phyloP scores from a whole-genome alignment of 2,329 filamentous ascomycete genomes.

The Stagonosporopsis tanaceti region DNA sequence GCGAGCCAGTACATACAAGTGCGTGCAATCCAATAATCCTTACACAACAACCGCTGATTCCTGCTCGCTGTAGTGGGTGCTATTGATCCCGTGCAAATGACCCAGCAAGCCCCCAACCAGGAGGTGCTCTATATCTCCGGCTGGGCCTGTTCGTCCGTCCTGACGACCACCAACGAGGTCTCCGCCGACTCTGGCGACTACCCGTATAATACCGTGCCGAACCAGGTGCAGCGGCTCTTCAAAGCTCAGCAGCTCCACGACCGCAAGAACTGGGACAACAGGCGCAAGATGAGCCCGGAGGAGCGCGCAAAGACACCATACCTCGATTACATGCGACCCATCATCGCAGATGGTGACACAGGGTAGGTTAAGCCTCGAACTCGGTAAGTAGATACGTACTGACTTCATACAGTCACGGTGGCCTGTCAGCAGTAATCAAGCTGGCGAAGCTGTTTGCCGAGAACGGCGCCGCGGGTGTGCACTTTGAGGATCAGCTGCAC shows the following conservation, averaged over 20 bases:
- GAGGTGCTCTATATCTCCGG: slow-evolving; percentile 96
- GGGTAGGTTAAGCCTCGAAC: slow-evolving; percentile 56
- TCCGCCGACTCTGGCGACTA: slow-evolving; percentile 98
- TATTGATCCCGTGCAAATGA: slow-evolving; percentile 99
- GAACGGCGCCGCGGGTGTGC: slow-evolving; percentile 93
- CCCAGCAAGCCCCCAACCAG: slow-evolving; percentile 94
- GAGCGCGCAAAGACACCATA: slow-evolving; percentile 81
- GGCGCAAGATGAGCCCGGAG: slow-evolving; percentile 78
- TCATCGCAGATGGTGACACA: slow-evolving; percentile 95
- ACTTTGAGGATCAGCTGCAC: slow-evolving; percentile 97
- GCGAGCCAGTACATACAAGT: slow-evolving; percentile 94
- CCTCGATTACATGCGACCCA: slow-evolving; percentile 90
- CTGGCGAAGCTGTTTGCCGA: slow-evolving; percentile 97
- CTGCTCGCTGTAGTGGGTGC: slow-evolving; percentile 75
- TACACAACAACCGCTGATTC: slow-evolving; percentile 41
- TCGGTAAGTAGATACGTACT: slow-evolving; percentile 1
- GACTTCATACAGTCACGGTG: slow-evolving; percentile 72
- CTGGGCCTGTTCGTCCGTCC: slow-evolving; percentile 94
- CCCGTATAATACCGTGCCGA: slow-evolving; percentile 98
- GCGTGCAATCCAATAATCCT: slow-evolving; percentile 49
- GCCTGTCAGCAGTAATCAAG: slow-evolving; percentile 91
- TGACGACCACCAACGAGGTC: slow-evolving; percentile 96
- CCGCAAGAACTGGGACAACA: slow-evolving; percentile 88
- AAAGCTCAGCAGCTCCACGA: slow-evolving; percentile 98
- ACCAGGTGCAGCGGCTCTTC: slow-evolving; percentile 94